phyloP scores from a whole-genome alignment of 371 early-diverging fungal species.

The Mucor irregularis region DNA sequence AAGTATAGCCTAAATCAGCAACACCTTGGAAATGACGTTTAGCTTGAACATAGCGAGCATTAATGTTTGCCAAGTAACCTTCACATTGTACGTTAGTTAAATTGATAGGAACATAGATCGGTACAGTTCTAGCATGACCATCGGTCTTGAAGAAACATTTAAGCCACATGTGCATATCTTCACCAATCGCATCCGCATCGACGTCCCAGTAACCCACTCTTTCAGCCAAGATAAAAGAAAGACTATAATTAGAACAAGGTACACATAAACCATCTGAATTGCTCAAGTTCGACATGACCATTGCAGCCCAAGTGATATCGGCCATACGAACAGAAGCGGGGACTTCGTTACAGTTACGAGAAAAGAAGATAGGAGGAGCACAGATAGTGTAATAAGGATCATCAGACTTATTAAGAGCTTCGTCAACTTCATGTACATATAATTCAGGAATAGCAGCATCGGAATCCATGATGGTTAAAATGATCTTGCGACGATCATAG shows the following conservation, averaged over 20 bases:
- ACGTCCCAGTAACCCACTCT: constrained; percentile 80
- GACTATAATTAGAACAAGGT: constrained; percentile 78
- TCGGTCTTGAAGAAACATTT: constrained; percentile 78
- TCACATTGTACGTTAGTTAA: constrained; percentile 72
- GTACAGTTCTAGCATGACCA: constrained; percentile 63
- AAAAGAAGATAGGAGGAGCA: constrained; percentile 77
- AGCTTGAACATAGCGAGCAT: constrained; percentile 71
- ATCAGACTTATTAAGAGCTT: constrained; percentile 33
- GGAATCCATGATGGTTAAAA: constrained; percentile 62
- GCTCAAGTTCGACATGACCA: constrained; percentile 77
- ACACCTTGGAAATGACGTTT: constrained; percentile 69
- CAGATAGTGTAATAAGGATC: constrained; percentile 57
- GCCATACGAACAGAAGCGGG: constrained; percentile 76
- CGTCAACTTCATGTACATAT: constrained; percentile 45
- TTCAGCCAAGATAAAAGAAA: constrained; percentile 69
- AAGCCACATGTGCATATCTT: constrained; percentile 87
- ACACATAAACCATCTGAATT: constrained; percentile 66
- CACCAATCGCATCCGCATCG: constrained; percentile 78
- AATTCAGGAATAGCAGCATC: constrained; percentile 54
- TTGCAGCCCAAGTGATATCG: constrained; percentile 79
- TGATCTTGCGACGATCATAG: constrained; percentile 52
- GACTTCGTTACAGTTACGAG: constrained; percentile 72
- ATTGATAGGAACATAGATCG: constrained; percentile 77
- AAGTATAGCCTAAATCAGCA: constrained; percentile 59
- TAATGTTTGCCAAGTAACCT: constrained; percentile 55